Evolutionary conservation across 2,329 filamentous ascomycete species (phyloP).

Genomic region (Talaromyces piceae): DNA sequence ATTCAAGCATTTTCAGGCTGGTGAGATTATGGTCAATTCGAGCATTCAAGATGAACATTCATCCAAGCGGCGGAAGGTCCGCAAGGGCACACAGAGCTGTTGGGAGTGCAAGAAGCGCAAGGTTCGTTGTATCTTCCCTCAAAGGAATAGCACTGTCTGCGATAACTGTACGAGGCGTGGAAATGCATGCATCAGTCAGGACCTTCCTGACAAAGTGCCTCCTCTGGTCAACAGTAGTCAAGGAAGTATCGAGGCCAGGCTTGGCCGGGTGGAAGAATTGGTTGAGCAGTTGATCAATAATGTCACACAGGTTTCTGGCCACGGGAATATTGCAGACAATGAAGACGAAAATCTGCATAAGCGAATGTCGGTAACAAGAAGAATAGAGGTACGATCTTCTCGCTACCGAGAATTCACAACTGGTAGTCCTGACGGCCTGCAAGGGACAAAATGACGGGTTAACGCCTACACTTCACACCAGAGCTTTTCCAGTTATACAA

Average conservation of each 20-base stretch:
- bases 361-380: not conserved
- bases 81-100: constrained; percentile 30
- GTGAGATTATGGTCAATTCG: not conserved
- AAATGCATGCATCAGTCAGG: constrained; percentile 40
- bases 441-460: not conserved
- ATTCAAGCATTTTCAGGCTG: not conserved
- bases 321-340: not conserved
- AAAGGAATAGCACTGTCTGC: constrained; percentile 16
- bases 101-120: constrained; percentile 17
- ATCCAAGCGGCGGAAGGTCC: constrained; percentile 17
- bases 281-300: constrained; percentile 35
- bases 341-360: not conserved
- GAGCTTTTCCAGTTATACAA: not conserved
- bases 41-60: not conserved
- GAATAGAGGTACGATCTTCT: not conserved
- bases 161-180: constrained; percentile 22
- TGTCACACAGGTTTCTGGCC: not conserved
- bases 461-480: not conserved
- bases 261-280: constrained; percentile 12
- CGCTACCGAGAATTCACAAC: not conserved
- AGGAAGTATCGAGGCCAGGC: constrained; percentile 8
- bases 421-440: not conserved
- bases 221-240: constrained; percentile 14
- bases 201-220: constrained; percentile 32
- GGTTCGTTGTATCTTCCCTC: constrained; percentile 25